Base-by-base conservation (phyloP, 345 rosid species). In the Euphorbia pulcherrima region DNA sequence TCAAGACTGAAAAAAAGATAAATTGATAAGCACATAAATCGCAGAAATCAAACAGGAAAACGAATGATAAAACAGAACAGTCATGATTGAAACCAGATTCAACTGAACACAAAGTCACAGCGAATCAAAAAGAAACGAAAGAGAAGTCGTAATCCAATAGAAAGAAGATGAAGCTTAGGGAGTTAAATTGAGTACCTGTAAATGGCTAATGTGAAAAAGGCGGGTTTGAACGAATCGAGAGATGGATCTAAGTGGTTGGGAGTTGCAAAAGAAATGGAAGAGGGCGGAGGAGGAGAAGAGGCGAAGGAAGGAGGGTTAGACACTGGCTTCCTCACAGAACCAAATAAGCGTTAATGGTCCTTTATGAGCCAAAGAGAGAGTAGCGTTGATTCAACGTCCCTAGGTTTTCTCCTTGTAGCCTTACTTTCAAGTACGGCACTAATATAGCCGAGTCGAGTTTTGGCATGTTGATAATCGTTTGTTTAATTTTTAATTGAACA, bases 301-400 rank as follows among this genome's bases (percentile, higher is more conserved):
- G n/a, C n/a, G n/a, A n/a, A n/a, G 16, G n/a, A n/a, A n/a, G n/a
- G n/a, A n/a, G 37, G 21, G 20, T 29, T 14, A 17, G 64, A 9
- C 62, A 37, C 23, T 52, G 48, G 18, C 40, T 33, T 29, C 5
- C 35, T 63, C 37, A 18, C 29, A 41, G 53, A 16, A 37, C 23
- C 2, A 24, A 24, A 17, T 7, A 26, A 21, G 54, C 6, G 67
- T 33, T 17, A 50, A 51, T n/a, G 41, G 56, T 18, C 68, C n/a
- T 46, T 30, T 51, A 50, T 24, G 60, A 65, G 30, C 24, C 21
- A 1, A 9, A 37, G 39, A 21, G 5, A 28, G 39, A 27, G 70
- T 54, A 53, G 70, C 70, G 70, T 60, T 28, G 27, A 35, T 51
- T 27, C 41, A 9, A 56, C 20, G 69, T 20, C 33, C 17, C 5